phyloP scores from a whole-genome alignment of 2,329 filamentous ascomycete genomes.

The Pseudogymnoascus sp. region DNA sequence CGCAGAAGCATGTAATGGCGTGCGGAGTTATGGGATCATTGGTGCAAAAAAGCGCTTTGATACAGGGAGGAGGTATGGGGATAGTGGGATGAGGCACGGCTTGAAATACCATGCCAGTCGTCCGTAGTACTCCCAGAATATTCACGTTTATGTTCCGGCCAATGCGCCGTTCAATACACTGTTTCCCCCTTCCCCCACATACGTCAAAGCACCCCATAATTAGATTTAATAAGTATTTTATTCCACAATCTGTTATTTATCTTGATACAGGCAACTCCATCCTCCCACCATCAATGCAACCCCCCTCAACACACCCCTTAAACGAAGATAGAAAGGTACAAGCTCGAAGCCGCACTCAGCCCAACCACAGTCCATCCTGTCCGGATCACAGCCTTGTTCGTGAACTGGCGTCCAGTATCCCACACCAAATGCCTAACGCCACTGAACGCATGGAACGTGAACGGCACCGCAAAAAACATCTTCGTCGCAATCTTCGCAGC shows the following conservation, averaged over 20 bases:
- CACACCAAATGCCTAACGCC: conserved; percentile 65
- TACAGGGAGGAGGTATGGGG: background rate
- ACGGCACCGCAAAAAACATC: conserved; percentile 51
- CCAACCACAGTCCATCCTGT: conserved; percentile 59
- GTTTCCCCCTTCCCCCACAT: background rate
- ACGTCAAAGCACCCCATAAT: background rate
- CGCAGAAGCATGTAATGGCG: background rate
- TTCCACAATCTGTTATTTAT: conserved; percentile 10
- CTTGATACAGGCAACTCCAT: conserved; percentile 10
- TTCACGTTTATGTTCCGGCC: background rate
- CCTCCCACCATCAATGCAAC: background rate
- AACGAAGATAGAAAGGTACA: conserved; percentile 25
- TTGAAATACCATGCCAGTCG: background rate
- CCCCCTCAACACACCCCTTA: conserved; percentile 11
- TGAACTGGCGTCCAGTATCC: conserved; percentile 57
- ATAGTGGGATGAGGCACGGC: background rate
- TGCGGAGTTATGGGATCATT: background rate
- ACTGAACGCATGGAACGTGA: conserved; percentile 62
- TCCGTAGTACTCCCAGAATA: background rate
- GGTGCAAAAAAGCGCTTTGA: conserved; percentile 5
- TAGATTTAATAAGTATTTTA: conserved; percentile 3
- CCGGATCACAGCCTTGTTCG: conserved; percentile 56
- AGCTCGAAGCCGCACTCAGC: conserved; percentile 42
- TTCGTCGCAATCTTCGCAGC: conserved; percentile 53
- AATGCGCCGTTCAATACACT: background rate